Base-by-base conservation (phyloP, 2,329 filamentous ascomycete species). In the Colletotrichum paranaense region DNA sequence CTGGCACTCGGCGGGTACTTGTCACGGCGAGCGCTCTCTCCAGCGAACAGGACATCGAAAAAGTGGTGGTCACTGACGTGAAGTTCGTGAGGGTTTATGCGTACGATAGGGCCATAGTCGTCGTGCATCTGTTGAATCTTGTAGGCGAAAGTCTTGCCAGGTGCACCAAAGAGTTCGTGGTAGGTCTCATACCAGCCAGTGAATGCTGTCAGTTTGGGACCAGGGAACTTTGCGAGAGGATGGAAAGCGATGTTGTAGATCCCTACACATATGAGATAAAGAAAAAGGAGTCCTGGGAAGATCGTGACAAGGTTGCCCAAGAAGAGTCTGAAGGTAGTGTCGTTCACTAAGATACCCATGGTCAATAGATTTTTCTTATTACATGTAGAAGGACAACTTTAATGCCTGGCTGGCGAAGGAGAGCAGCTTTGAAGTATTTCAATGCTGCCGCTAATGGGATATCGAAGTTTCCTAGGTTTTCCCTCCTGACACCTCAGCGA, bases 111-210 rank as follows among this genome's bases (percentile, higher is more conserved):
- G 7, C 75, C 76, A 53, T 75, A 76, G 24, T 66, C 35, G 3
- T 74, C 32, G 24, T 76, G 75, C 55, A 76, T 42, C 14, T 58
- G 24, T 32, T 58, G 55, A 32, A 75, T 69, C 24, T 70, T n/a
- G 16, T 53, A 62, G 26, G 49, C n/a, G 26, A 63, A 72, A 26
- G 72, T 63, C 3, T 63, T 62, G 8, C 59, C 35, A 2, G 28
- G 49, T 14, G 26, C 5, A 60, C 30, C 57, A 70, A 19, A 24
- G n/a, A 81, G 73, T 72, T 82, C 79, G 66, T 78, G 80, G 74
- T 79, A 84, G 22, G 77, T 79, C 67, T 84, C 81, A 55, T 81
- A 80, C 70, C 76, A 78, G 32, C 76, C 73, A 0, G 79, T 81
- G 9, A 78, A 57, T 0, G 81, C 81, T 0, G 80, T 78, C 9